Percentiles rank a stretch among this genome's conserved stretches.
Conservation (phyloP, 306 rosid genomes). For the Geum urbanum region DNA sequence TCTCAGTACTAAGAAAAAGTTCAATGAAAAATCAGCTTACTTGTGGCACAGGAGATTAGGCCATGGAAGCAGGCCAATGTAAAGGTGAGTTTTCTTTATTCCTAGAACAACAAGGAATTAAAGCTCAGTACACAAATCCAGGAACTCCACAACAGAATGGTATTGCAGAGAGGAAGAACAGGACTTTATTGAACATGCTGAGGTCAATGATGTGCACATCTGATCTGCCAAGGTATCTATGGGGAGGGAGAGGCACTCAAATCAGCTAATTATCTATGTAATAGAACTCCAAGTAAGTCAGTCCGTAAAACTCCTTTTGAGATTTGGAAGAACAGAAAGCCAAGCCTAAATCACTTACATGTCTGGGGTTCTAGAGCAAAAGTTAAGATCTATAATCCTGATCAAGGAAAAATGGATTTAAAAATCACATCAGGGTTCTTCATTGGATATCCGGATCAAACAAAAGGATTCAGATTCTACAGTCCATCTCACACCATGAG, state of each 20-base stretch:
- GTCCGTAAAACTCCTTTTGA: not conserved
- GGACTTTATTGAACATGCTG: not conserved
- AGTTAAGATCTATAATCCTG: too few species aligned
- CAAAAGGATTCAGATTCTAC: too few species aligned
- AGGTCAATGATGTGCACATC: not conserved
- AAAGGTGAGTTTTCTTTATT: not conserved
- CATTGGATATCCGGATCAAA: too few species aligned
- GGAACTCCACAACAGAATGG: not conserved
- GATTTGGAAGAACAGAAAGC: not conserved
- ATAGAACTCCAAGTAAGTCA: not conserved
- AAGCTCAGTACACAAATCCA: not conserved
- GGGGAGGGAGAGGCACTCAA: not conserved
- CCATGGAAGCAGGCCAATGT: not conserved
- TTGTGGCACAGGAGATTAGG: too few species aligned
- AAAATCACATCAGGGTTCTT: too few species aligned
- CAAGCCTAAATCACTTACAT: not conserved
- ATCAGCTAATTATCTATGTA: not conserved
- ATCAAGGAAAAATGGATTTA: too few species aligned
- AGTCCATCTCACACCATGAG: too few species aligned
- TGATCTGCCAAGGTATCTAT: not conserved
- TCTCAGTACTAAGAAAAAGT: too few species aligned
- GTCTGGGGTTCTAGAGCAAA: too few species aligned
- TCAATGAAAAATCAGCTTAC: too few species aligned
- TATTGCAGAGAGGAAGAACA: not conserved
- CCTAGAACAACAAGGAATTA: not conserved